Base-by-base conservation (phyloP, 345 rosid genomes). In the Raphanus sativus region DNA sequence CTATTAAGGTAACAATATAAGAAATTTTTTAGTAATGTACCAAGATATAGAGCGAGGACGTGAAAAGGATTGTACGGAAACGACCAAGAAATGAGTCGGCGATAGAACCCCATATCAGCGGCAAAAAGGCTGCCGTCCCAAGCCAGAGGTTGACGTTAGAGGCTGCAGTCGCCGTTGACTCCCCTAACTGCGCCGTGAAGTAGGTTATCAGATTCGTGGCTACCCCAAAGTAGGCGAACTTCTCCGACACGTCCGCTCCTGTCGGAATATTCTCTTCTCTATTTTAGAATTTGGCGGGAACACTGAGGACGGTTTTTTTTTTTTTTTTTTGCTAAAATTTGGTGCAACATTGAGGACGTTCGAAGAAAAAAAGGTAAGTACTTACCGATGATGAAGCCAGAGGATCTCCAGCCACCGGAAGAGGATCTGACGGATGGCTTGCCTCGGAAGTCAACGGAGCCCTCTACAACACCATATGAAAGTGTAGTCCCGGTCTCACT, bases 41-140 rank as follows among this genome's bases (percentile, higher is more conserved):
- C 83, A 82, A 52, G 8, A 81, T 73, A 58, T 84, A 86, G 42
- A 84, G 61, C 32, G 76, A 30, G 11, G 85, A 84, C 63, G 87
- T 76, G 3, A 79, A 3, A 67, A 81, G 15, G 30, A 86, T 82
- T n/a, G 85, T 79, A 61, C 86, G 83, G 40, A 70, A 86, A n/a
- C 87, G 84, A 9, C 89, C 87, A 26, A 86, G 82, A 54, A 78
- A 82, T 12, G 89, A 76, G 75, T 86, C 89, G 2, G 89, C 87
- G 1, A 86, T 34, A 62, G 82, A 80, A 5, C 86, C 89, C 17
- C 84, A 85, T 4, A 86, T 16, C 1, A 86, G 75, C 24, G 89
- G 87, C 25, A 84, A 75, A 40, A 84, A 42, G 11, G 80, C 71
- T 1, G 77, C 83, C 25, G 77, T 64, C 6, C 87, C 87, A 0